A percentile compares a stretch with the other conserved stretches of the same genome.
Conservation (phyloP, 352 stramenopile species). For the Globisporangium paroecandrum region DNA sequence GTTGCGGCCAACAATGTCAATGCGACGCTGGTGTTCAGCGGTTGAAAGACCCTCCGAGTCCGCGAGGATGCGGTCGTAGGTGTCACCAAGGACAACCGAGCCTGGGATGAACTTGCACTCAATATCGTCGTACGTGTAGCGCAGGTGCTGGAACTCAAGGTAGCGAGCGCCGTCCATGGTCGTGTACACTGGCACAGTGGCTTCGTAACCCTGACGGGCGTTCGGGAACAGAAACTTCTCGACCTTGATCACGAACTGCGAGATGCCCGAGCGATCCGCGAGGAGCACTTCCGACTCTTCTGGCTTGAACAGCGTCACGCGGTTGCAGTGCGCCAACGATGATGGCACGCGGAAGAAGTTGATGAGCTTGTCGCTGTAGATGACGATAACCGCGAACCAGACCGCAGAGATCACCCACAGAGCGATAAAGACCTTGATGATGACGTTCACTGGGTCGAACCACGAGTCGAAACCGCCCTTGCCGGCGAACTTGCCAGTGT, state of each 20-base stretch:
- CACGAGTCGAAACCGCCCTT: conserved; percentile 34
- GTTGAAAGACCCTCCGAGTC: conserved; percentile 46
- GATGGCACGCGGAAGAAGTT: conserved; percentile 64
- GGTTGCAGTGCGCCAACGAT: conserved; percentile 38
- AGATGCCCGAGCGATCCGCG: conserved; percentile 51
- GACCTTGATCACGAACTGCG: conserved; percentile 46
- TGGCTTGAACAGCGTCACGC: conserved; percentile 57
- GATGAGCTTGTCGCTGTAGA: conserved; percentile 37
- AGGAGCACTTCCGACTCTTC: conserved; percentile 58
- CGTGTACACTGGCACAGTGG: conserved; percentile 44
- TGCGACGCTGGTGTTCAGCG: conserved; percentile 31
- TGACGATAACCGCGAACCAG: conserved; percentile 48
- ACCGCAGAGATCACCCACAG: conserved; percentile 51
- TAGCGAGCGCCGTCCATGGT: conserved; percentile 36
- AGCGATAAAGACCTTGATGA: conserved; percentile 65
- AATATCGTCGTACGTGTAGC: conserved; percentile 51
- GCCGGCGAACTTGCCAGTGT: conserved; percentile 47
- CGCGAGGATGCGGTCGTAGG: conserved; percentile 44
- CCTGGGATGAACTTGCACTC: conserved; percentile 48
- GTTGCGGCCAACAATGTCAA: conserved; percentile 55
- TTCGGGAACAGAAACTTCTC: conserved; percentile 45
- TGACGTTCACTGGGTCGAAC: conserved; percentile 45
- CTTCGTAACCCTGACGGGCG: conserved; percentile 39
- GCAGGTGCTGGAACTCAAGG: conserved; percentile 62
- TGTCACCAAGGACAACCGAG: conserved; percentile 39